Conservation (phyloP, 2,329 filamentous ascomycete genomes). For the Colletotrichum camelliae region DNA sequence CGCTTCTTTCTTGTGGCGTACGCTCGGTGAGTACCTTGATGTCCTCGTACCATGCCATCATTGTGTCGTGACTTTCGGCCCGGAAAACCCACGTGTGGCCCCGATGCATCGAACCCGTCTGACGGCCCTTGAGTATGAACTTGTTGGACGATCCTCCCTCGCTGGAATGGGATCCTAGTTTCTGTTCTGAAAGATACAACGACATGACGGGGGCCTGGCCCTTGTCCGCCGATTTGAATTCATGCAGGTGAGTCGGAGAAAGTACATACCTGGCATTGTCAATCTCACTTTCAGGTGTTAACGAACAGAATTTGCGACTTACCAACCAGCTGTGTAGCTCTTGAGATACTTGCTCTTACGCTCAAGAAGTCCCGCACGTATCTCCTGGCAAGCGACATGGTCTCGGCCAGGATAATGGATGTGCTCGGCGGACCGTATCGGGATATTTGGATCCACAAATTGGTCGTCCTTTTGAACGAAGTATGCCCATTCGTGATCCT, state of each 20-base stretch:
- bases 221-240: slow-evolving; percentile 98
- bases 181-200: slow-evolving; percentile 91
- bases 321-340: slow-evolving; percentile 96
- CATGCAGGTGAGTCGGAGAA: slow-evolving; percentile 94
- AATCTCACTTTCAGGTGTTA: background rate
- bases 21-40: slow-evolving; percentile 90
- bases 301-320: slow-evolving; percentile 37
- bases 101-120: slow-evolving; percentile 91
- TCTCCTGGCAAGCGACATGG: slow-evolving; percentile 81
- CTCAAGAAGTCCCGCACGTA: slow-evolving; percentile 89
- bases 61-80: slow-evolving; percentile 82
- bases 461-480: slow-evolving; percentile 84
- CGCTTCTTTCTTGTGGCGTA: slow-evolving; percentile 84
- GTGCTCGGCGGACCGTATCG: slow-evolving; percentile 77
- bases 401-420: slow-evolving; percentile 93
- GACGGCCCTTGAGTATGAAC: slow-evolving; percentile 95
- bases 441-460: slow-evolving; percentile 84
- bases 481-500: slow-evolving; percentile 87
- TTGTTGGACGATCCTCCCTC: slow-evolving; percentile 89
- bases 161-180: slow-evolving; percentile 88
- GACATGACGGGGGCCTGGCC: slow-evolving; percentile 94
- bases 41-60: slow-evolving; percentile 96
- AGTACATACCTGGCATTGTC: slow-evolving; percentile 78
- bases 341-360: slow-evolving; percentile 99
- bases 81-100: slow-evolving; percentile 77